These are phyloP conservation scores for Eleusine coracana DNA, from an alignment of 176 grass and related monocot genomes.

Conservation along the genomic window DNA sequence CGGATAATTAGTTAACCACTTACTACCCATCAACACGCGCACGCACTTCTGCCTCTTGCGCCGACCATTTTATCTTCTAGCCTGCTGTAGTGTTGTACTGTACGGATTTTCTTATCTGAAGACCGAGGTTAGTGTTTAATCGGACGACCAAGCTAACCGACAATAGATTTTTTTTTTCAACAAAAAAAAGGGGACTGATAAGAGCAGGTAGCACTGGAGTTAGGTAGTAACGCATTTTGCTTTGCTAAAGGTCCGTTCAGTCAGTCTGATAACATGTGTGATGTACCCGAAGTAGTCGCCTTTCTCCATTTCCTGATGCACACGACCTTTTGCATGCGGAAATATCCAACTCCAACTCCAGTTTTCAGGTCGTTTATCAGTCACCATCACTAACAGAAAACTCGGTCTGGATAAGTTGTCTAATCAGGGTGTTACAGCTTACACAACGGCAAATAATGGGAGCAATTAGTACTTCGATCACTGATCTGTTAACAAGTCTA, in stretches of 20 bases:
- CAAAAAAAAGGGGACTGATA: neutral
- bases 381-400: neutral
- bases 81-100: too few relatives aligned
- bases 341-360: neutral
- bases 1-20: too few relatives aligned
- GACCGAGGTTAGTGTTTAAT: neutral
- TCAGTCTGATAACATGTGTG: neutral
- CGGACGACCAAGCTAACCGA: neutral
- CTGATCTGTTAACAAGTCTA: too few relatives aligned
- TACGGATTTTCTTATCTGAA: neutral
- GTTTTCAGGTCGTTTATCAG: neutral
- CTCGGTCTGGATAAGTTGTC: neutral
- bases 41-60: neutral
- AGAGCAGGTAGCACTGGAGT: neutral
- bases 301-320: slow-evolving; percentile 20
- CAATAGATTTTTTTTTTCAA: neutral
- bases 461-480: neutral
- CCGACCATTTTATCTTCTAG: neutral
- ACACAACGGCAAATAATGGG: neutral
- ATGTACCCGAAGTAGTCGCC: slow-evolving; percentile 11
- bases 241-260: slow-evolving; percentile 2
- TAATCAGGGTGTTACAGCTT: neutral
- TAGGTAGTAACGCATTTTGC: neutral
- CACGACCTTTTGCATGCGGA: slow-evolving; percentile 30
- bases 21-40: neutral